These are phyloP conservation scores for Myochromella boudieri DNA, from an alignment of 768 basidiomycete genomes.

Conservation along the genomic window DNA sequence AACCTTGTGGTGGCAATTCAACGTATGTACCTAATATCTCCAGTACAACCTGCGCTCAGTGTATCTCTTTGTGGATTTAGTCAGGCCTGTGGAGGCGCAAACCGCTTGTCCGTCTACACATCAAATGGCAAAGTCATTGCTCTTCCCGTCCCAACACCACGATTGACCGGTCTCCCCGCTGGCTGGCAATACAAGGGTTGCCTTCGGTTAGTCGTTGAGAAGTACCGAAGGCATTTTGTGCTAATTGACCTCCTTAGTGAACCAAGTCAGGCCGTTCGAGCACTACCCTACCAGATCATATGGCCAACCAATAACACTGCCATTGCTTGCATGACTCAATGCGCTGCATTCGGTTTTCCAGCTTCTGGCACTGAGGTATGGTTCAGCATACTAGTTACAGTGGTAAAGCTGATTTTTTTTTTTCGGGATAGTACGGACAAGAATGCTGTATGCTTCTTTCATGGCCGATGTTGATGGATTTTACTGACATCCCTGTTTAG, in stretches of 20 bases:
- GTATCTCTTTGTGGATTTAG: slow-evolving; percentile 26
- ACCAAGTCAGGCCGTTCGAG: slow-evolving; percentile 33
- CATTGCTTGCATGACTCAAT: slow-evolving; percentile 63
- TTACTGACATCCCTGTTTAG: slow-evolving; percentile 30
- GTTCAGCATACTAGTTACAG: neutral
- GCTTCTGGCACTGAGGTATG: slow-evolving; percentile 63
- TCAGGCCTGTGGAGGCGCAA: slow-evolving; percentile 72
- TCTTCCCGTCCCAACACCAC: slow-evolving; percentile 57
- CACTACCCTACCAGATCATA: slow-evolving; percentile 63
- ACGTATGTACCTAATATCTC: slow-evolving; percentile 50
- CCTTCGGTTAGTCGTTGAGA: slow-evolving; percentile 44
- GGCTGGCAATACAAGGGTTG: slow-evolving; percentile 69
- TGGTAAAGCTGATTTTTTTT: slow-evolving; percentile 5
- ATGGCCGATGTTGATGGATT: neutral
- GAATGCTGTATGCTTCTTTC: slow-evolving; percentile 76
- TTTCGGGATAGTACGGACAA: slow-evolving; percentile 45
- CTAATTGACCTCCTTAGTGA: slow-evolving; percentile 40
- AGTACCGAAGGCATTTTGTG: neutral
- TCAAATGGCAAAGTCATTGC: slow-evolving; percentile 48
- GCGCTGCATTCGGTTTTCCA: slow-evolving; percentile 69
- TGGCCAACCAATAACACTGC: slow-evolving; percentile 64
- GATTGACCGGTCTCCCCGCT: slow-evolving; percentile 59
- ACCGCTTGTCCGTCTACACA: slow-evolving; percentile 70
- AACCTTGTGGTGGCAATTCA: slow-evolving; percentile 70
- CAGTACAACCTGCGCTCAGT: slow-evolving; percentile 6